phyloP scores from a whole-genome alignment of 768 basidiomycete species.

The Russula virescens region DNA sequence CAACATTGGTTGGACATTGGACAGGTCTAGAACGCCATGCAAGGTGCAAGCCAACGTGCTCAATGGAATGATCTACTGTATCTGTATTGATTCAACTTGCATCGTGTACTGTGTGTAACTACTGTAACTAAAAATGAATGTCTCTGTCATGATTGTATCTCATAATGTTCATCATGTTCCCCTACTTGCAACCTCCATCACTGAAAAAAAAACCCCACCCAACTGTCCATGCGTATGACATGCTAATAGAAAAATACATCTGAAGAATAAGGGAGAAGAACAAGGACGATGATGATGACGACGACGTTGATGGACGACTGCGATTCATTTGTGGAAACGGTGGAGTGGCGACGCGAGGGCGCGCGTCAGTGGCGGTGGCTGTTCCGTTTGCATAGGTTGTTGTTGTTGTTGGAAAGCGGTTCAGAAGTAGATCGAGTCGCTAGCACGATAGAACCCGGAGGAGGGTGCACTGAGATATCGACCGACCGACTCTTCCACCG shows the following conservation, averaged over 20 bases:
- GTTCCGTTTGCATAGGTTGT: not conserved
- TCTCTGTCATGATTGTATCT: not conserved
- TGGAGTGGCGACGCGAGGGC: too few species aligned
- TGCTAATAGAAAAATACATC: not conserved
- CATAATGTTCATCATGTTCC: not conserved
- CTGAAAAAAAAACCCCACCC: not conserved
- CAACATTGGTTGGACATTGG: too few species aligned
- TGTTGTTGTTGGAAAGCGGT: not conserved
- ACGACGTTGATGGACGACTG: not conserved
- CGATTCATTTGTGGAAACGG: too few species aligned
- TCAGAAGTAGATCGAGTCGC: not conserved
- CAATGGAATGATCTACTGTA: not conserved
- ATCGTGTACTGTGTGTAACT: not conserved
- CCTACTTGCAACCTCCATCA: not conserved
- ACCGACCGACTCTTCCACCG: slow-evolving; percentile 5
- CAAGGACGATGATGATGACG: not conserved
- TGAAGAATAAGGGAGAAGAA: too few species aligned
- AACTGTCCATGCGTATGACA: not conserved
- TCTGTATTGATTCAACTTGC: not conserved
- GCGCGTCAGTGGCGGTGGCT: too few species aligned
- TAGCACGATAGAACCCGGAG: too few species aligned
- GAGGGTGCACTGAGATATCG: not conserved
- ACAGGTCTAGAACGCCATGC: too few species aligned
- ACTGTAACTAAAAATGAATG: not conserved
- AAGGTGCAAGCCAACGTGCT: not conserved